Percentiles rank a stretch among this genome's conserved stretches.
phyloP scores from a whole-genome alignment of 176 grass and related monocot genomes.

The Musa acuminata region DNA sequence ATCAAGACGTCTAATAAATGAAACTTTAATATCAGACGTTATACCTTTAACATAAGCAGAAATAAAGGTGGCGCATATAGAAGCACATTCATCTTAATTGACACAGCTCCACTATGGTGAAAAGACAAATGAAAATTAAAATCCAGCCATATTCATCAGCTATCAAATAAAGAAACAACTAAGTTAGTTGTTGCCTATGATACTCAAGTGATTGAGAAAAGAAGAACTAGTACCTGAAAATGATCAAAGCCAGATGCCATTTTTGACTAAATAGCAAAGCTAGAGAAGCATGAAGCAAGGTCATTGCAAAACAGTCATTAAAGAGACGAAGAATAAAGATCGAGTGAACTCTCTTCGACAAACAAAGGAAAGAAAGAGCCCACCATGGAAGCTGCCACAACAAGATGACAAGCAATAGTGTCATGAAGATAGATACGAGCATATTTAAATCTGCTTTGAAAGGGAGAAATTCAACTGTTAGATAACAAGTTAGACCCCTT shows the following conservation, averaged over 20 bases:
- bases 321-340: slow-evolving; percentile 92
- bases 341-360: slow-evolving; percentile 87
- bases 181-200: not conserved
- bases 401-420: not conserved
- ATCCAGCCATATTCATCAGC: not conserved
- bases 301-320: slow-evolving; percentile 92
- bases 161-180: too few relatives aligned
- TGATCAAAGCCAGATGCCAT: slow-evolving; percentile 76
- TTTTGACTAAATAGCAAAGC: slow-evolving; percentile 68
- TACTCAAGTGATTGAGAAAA: not conserved
- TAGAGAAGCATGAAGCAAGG: slow-evolving; percentile 69
- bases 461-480: not conserved
- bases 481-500: too few relatives aligned
- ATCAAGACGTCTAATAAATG: slow-evolving; percentile 12
- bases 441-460: too few relatives aligned
- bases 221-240: slow-evolving; percentile 74
- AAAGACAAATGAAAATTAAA: slow-evolving; percentile 11
- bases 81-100: slow-evolving; percentile 98
- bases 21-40: not conserved
- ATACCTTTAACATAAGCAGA: slow-evolving; percentile 86
- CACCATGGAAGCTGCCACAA: slow-evolving; percentile 80
- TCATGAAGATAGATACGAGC: not conserved
- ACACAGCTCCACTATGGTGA: slow-evolving; percentile 58
- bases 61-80: slow-evolving; percentile 83
- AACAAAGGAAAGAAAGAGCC: slow-evolving; percentile 84